Evolutionary conservation across 2,329 filamentous ascomycete species (phyloP), one percentile per base, ranked within the genome.

Genomic region (Claviceps capensis): DNA sequence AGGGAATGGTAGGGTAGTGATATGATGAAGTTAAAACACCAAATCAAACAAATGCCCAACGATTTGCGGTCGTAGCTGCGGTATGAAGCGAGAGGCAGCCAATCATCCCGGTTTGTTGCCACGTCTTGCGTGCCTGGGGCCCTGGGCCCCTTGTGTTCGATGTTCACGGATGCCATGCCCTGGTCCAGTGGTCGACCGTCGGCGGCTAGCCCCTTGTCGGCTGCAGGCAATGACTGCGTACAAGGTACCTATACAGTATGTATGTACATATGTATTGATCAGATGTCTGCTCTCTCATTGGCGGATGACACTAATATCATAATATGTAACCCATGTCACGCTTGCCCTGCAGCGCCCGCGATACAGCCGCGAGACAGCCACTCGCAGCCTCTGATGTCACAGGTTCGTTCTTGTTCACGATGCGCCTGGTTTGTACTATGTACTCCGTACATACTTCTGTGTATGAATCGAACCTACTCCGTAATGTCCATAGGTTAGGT

Each of bases 311-410:
- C 16, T 41, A 8, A 16, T n/a, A n/a, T n/a, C n/a, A n/a, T n/a
- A n/a, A n/a, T 19, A 19, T 19, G 17, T 6, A 40, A 40, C 38
- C n/a, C 16, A 6, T n/a, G 14, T 16, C 5, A 16, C n/a, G 37
- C 37, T 16, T 40, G 37, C 37, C 16, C 14, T 16, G 14, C 16
- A n/a, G n/a, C 14, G 38, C 14, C 14, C 16, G 38, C 38, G 14
- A 40, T n/a, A 16, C 38, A 41, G 14, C 30, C 19, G 30, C 14
- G 22, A 6, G 42, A 34, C 30, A 22, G 11, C 36, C 19, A 22
- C 40, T 62, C 62, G 50, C 60, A 65, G 65, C 64, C 65, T 59
- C 64, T 66, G 64, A 67, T 67, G 65, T 67, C 64, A 40, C 17
- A 2, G 23, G 36, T 40, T 17, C 37, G 49, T 44, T 44, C 49